These are phyloP conservation scores for Strobilomyces dryophilus DNA, from an alignment of 768 basidiomycete species.

Conservation along the genomic window DNA sequence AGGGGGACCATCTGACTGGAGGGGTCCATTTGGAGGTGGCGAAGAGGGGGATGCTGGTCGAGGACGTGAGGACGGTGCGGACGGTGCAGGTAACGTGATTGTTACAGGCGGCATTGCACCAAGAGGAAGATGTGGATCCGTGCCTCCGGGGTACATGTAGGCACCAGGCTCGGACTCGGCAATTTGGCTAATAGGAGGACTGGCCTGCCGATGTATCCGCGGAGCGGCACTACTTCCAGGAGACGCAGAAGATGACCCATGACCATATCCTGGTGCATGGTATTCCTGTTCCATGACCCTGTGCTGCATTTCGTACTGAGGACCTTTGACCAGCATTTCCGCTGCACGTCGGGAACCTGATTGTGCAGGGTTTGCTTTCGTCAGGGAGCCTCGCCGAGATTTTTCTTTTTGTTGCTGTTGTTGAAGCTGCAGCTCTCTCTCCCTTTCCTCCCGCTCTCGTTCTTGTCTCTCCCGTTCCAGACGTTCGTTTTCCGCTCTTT, in stretches of 20 bases:
- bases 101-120: constrained; percentile 49
- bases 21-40: constrained; percentile 24
- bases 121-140: constrained; percentile 47
- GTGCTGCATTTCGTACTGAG: constrained; percentile 93
- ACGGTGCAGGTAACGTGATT: constrained; percentile 19
- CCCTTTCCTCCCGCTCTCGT: constrained; percentile 46
- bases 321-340: constrained; percentile 83
- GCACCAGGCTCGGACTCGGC: constrained; percentile 27
- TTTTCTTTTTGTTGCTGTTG: constrained; percentile 39
- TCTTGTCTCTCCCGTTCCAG: constrained; percentile 56
- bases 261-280: constrained; percentile 34
- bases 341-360: constrained; percentile 57
- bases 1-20: constrained; percentile 27
- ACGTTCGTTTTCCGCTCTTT: constrained; percentile 38
- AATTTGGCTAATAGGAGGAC: constrained; percentile 24
- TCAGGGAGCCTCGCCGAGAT: constrained; percentile 52
- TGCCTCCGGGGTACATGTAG: constrained; percentile 24
- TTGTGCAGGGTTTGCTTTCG: constrained; percentile 53
- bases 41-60: constrained; percentile 32
- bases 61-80: constrained; percentile 21
- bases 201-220: constrained; percentile 25
- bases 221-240: constrained; percentile 20
- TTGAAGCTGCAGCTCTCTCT: constrained; percentile 30
- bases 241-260: constrained; percentile 22
- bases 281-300: constrained; percentile 91